phyloP scores from a whole-genome alignment of 2,329 filamentous ascomycete genomes.

The Paecilomyces variotii region DNA sequence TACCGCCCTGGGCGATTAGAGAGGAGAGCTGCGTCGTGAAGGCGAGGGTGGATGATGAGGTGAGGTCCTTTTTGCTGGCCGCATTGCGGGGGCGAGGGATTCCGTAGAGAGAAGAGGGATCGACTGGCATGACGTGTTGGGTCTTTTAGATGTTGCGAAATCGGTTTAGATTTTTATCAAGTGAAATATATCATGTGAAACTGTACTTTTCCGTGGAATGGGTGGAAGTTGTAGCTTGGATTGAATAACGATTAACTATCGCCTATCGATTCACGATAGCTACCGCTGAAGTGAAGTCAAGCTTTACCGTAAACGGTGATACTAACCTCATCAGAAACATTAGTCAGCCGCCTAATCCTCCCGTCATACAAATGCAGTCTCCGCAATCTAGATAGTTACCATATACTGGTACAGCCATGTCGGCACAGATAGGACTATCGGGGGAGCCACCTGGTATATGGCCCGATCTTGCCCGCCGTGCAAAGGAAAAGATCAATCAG shows the following conservation, averaged over 20 bases:
- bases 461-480: no score
- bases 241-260: not conserved
- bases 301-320: not conserved
- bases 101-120: slow-evolving; percentile 60
- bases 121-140: slow-evolving; percentile 32
- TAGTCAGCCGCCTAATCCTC: no score
- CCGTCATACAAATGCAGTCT: no score
- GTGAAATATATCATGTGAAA: not conserved
- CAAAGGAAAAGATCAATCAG: no score
- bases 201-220: not conserved
- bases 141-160: not conserved
- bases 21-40: slow-evolving; percentile 85
- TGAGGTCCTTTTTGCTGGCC: slow-evolving; percentile 53
- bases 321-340: not conserved
- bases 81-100: slow-evolving; percentile 59
- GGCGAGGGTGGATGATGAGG: slow-evolving; percentile 64
- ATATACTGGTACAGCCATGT: no score
- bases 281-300: not conserved
- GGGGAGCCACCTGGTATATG: no score
- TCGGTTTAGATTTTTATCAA: not conserved
- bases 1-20: slow-evolving; percentile 55
- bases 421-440: no score
- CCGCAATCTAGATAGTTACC: no score
- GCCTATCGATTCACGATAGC: not conserved
- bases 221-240: not conserved